Evolutionary conservation across 768 basidiomycete genomes (phyloP), one percentile per base, ranked within the genome.

Genomic region (Cystofilobasidium macerans): DNA sequence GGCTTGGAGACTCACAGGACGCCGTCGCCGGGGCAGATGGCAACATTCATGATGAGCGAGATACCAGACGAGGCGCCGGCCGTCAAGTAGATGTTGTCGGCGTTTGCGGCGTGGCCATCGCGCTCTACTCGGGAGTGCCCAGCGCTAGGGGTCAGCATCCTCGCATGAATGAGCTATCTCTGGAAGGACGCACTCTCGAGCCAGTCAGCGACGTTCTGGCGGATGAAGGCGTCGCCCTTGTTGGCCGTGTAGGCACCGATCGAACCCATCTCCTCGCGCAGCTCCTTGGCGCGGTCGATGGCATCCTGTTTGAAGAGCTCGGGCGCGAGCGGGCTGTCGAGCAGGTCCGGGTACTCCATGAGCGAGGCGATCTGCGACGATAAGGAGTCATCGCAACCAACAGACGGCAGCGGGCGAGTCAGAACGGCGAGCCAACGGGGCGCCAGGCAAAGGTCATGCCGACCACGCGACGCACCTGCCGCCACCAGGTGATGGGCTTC

Each of bases 231-330:
- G 2, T 95, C 84, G 38, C 94, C 95, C 73, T 97, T 92, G 57
- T 86, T 89, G 75, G 95, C 93, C 8, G 89, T 89, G 79, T 98
- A 99, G 16, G 94, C 94, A 12, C 94, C 94, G 65, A 90, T 82
- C 61, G 87, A 89, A 16, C 93, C 94, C 69, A 95, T 91, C 77
- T 92, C 89, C 12, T 79, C 76, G 62, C 83, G 80, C n/a, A 97
- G 80, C 70, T 86, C 84, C 70, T 84, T 82, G 0, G 93, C 92
- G 60, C 93, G 86, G 16, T 81, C 84, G 61, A 93, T 79, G 36
- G 87, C 90, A 73, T 99, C 94, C 65, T 77, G 76, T 2, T 95
- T 92, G 80, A 94, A 98, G 51, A 82, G 84, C 70, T 83, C 77
- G 43, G 85, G 82, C 5, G 76, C 75, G 18, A 74, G 53, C 28